Evolutionary conservation across 169 alveolate genomes (phyloP).

Genomic region (Cryptosporidium sp.): DNA sequence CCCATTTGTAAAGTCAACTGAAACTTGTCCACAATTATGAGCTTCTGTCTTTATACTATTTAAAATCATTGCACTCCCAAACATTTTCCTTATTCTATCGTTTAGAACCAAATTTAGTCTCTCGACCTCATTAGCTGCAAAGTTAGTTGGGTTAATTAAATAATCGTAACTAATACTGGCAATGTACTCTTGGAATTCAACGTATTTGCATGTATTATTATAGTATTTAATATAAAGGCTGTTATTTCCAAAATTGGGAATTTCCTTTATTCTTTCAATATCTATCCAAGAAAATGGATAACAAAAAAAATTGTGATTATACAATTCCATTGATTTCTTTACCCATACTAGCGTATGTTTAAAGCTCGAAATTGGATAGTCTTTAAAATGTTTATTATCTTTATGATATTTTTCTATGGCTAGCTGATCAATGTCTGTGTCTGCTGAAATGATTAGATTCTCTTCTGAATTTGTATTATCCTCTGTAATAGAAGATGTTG

Average conservation of each 20-base stretch:
- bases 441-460: slow-evolving; percentile 13
- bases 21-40: slow-evolving; percentile 67
- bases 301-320: slow-evolving; percentile 32
- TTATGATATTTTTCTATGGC: slow-evolving; percentile 22
- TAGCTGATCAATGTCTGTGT: slow-evolving; percentile 15
- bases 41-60: slow-evolving; percentile 36
- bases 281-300: slow-evolving; percentile 57
- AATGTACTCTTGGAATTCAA: slow-evolving; percentile 40
- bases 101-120: slow-evolving; percentile 1
- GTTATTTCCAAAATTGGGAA: slow-evolving; percentile 20
- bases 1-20: slow-evolving; percentile 62
- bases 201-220: slow-evolving; percentile 27
- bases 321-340: slow-evolving; percentile 37
- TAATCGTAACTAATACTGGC: slow-evolving; percentile 55
- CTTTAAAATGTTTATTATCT: slow-evolving; percentile 32
- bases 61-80: slow-evolving; percentile 54
- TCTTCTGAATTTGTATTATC: neutral
- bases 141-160: slow-evolving; percentile 27
- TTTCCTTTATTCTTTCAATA: neutral
- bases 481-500: neutral
- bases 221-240: slow-evolving; percentile 5
- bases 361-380: slow-evolving; percentile 44
- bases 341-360: slow-evolving; percentile 52
- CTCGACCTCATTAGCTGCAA: slow-evolving; percentile 24
- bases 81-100: slow-evolving; percentile 42